Evolutionary conservation across 2,329 filamentous ascomycete genomes (phyloP).

Genomic region (Botrytis elliptica): DNA sequence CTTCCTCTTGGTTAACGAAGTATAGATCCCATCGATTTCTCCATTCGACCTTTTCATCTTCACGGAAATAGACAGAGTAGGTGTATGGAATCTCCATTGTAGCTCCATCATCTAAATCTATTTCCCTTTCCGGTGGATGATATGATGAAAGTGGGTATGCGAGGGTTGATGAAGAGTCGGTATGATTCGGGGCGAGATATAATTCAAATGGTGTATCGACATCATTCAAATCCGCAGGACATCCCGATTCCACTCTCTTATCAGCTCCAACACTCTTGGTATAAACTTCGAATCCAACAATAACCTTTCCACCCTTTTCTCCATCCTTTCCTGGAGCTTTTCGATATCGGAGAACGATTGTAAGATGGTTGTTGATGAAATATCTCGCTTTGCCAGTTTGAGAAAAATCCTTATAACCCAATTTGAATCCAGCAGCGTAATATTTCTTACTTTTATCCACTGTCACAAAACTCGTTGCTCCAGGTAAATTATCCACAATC

Average conservation of each 20-base stretch:
- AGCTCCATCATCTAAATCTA: slow-evolving; percentile 61
- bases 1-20: slow-evolving; percentile 83
- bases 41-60: slow-evolving; percentile 80
- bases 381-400: slow-evolving; percentile 60
- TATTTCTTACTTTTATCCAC: slow-evolving; percentile 83
- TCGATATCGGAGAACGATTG: slow-evolving; percentile 77
- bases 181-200: slow-evolving; percentile 62
- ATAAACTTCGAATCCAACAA: slow-evolving; percentile 89
- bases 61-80: slow-evolving; percentile 87
- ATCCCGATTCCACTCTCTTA: slow-evolving; percentile 60
- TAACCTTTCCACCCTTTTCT: slow-evolving; percentile 69
- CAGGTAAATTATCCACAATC: slow-evolving; percentile 90
- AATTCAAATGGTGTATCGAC: slow-evolving; percentile 67
- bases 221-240: slow-evolving; percentile 65
- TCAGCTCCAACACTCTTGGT: slow-evolving; percentile 73
- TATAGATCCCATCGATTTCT: slow-evolving; percentile 83
- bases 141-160: slow-evolving; percentile 61
- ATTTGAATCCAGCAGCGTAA: slow-evolving; percentile 86
- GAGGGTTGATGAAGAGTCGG: slow-evolving; percentile 45
- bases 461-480: slow-evolving; percentile 84
- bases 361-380: slow-evolving; percentile 86
- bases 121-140: slow-evolving; percentile 51
- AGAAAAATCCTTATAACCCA: slow-evolving; percentile 72
- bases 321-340: slow-evolving; percentile 67
- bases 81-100: slow-evolving; percentile 77